Evolutionary conservation across 371 early-diverging fungal species (phyloP).

Genomic region (Nematocida major): DNA sequence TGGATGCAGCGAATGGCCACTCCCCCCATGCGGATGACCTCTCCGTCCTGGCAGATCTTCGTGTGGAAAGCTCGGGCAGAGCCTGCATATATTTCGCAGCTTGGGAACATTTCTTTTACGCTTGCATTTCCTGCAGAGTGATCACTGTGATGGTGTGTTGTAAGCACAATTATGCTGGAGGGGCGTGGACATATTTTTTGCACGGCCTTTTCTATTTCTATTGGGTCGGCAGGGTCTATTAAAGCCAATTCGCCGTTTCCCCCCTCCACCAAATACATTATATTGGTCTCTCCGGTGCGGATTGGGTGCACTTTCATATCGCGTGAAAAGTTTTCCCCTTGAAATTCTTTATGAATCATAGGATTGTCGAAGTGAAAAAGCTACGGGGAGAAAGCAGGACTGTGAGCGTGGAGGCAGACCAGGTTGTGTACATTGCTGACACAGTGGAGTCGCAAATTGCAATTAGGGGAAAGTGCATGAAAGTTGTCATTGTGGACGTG

Average conservation of each 20-base stretch:
- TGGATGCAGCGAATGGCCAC: conserved; percentile 45
- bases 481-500: conserved; percentile 25
- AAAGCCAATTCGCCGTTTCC: background rate
- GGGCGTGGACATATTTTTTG: background rate
- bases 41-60: conserved; percentile 12
- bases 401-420: background rate
- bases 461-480: conserved; percentile 30
- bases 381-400: conserved; percentile 18
- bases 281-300: conserved; percentile 39
- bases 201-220: conserved; percentile 15
- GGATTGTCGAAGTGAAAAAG: conserved; percentile 29
- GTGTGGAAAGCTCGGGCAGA: background rate
- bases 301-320: conserved; percentile 16
- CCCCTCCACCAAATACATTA: conserved; percentile 47
- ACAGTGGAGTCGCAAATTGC: conserved; percentile 1
- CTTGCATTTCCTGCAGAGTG: conserved; percentile 57
- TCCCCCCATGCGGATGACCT: conserved; percentile 4
- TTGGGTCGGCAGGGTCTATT: conserved; percentile 26
- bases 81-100: conserved; percentile 28
- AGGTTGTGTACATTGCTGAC: conserved; percentile 35
- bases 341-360: conserved; percentile 13
- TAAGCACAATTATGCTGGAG: conserved; percentile 26
- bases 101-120: conserved; percentile 43
- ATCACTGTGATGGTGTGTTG: conserved; percentile 64
- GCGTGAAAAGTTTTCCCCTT: conserved; percentile 1